Conservation (phyloP, 2,329 filamentous ascomycete genomes). For the Aspergillus sp. region DNA sequence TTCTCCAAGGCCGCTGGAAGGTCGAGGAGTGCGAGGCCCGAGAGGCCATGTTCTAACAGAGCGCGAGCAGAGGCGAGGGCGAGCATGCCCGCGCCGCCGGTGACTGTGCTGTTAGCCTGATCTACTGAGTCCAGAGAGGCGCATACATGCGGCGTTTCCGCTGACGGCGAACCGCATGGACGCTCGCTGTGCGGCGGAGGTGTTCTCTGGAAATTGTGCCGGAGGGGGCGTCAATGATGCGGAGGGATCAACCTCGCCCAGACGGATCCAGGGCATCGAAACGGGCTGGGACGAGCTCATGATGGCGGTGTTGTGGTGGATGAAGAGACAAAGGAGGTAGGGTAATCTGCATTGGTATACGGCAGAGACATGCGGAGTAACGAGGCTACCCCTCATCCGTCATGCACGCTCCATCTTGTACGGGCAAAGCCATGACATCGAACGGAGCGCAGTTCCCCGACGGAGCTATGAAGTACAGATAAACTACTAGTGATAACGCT, state of each 20-base stretch:
- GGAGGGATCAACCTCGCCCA: conserved; percentile 17
- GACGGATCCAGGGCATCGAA: conserved; percentile 20
- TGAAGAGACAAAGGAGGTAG: no score
- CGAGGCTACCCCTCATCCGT: no score
- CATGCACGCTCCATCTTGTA: no score
- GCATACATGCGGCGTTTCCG: conserved; percentile 27
- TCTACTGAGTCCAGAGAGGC: background rate
- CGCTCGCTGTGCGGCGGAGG: conserved; percentile 24
- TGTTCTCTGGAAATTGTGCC: conserved; percentile 16
- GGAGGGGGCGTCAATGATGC: conserved; percentile 27
- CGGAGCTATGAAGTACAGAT: background rate
- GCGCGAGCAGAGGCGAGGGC: conserved; percentile 58
- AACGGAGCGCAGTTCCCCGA: background rate
- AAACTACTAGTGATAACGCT: background rate
- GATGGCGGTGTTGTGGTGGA: background rate
- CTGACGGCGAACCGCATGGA: conserved; percentile 26
- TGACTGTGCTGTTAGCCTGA: conserved; percentile 44
- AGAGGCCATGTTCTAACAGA: conserved; percentile 65
- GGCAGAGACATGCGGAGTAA: no score
- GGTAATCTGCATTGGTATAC: no score
- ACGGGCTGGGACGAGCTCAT: background rate
- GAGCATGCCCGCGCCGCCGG: conserved; percentile 64
- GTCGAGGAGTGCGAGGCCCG: conserved; percentile 60
- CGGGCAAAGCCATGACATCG: background rate
- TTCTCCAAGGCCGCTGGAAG: conserved; percentile 43